phyloP scores from a whole-genome alignment of 305 asterid genomes.

The Fraxinus sp. region DNA sequence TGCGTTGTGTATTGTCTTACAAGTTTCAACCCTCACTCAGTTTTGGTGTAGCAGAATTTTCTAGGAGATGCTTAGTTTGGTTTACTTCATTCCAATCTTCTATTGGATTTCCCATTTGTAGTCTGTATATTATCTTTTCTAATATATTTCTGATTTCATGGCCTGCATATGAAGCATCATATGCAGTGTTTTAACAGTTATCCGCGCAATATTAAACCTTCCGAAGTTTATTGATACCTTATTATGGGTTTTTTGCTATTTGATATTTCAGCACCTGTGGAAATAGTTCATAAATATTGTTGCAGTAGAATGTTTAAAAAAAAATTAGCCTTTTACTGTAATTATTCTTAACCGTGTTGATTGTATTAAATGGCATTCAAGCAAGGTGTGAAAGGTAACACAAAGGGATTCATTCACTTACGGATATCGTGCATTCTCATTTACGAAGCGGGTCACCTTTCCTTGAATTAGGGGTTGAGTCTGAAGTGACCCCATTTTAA shows the following conservation, averaged over 20 bases:
- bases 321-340: neutral
- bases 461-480: neutral
- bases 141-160: constrained; percentile 8
- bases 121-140: constrained; percentile 17
- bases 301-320: neutral
- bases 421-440: neutral
- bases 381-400: neutral
- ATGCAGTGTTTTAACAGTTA: neutral
- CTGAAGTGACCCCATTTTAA: neutral
- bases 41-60: constrained; percentile 26
- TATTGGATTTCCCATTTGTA: constrained; percentile 19
- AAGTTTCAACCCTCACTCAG: constrained; percentile 14
- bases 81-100: neutral
- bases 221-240: neutral
- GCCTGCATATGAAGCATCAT: neutral
- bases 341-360: neutral
- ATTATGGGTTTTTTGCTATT: neutral
- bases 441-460: neutral
- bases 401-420: no score
- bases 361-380: neutral
- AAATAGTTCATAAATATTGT: neutral
- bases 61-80: constrained; percentile 4
- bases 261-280: neutral
- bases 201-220: neutral
- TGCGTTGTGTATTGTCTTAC: constrained; percentile 2